Conservation (phyloP, 2,329 filamentous ascomycete species). For the Parastagonospora avenae region DNA sequence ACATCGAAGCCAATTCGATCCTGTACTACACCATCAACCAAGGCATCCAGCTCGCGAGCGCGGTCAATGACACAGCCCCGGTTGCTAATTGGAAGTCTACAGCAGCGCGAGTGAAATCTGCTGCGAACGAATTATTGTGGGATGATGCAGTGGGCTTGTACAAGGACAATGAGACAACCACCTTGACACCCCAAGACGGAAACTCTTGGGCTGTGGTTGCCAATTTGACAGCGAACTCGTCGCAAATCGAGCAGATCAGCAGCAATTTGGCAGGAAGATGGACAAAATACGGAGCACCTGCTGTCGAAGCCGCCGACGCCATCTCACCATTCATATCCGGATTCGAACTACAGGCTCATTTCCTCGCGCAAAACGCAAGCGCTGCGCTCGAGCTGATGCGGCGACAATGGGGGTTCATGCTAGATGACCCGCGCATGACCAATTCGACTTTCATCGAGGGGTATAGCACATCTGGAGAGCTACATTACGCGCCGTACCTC, state of each 20-base stretch:
- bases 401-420: slow-evolving; percentile 61
- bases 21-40: slow-evolving; percentile 59
- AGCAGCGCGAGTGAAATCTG: slow-evolving; percentile 50
- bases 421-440: slow-evolving; percentile 60
- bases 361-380: slow-evolving; percentile 47
- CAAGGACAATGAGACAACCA: slow-evolving; percentile 59
- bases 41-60: slow-evolving; percentile 57
- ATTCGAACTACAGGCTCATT: slow-evolving; percentile 55
- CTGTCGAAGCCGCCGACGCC: slow-evolving; percentile 53
- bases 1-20: slow-evolving; percentile 54
- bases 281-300: slow-evolving; percentile 54
- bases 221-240: slow-evolving; percentile 41
- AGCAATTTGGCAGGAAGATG: slow-evolving; percentile 43
- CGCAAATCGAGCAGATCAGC: slow-evolving; percentile 40
- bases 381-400: slow-evolving; percentile 52
- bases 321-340: slow-evolving; percentile 56
- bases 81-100: slow-evolving; percentile 49
- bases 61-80: slow-evolving; percentile 51
- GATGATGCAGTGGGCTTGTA: slow-evolving; percentile 57
- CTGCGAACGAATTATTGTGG: slow-evolving; percentile 58
- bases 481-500: slow-evolving; percentile 57
- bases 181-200: slow-evolving; percentile 56
- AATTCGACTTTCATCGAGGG: slow-evolving; percentile 60
- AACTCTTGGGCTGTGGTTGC: slow-evolving; percentile 51
- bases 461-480: slow-evolving; percentile 51